These are phyloP conservation scores for Haematococcus lacustris DNA, from an alignment of 139 green algal species.

Conservation along the genomic window DNA sequence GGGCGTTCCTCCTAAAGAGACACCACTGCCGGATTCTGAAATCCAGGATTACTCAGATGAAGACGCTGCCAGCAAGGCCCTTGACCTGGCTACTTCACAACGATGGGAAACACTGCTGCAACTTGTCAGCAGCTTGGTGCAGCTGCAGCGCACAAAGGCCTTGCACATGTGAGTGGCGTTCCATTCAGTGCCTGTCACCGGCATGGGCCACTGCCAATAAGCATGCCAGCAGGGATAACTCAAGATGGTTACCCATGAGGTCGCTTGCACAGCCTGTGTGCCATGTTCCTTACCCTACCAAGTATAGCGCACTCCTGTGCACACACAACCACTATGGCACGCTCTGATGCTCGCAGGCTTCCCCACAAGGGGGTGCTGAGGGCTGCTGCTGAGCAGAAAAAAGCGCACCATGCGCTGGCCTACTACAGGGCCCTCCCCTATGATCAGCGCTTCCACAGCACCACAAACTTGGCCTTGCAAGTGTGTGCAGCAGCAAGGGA, in stretches of 20 bases:
- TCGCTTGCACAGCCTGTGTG: neutral
- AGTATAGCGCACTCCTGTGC: too few species aligned
- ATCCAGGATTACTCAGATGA: too few species aligned
- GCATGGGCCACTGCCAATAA: neutral
- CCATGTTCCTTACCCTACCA: too few species aligned
- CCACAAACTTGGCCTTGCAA: conserved; percentile 16
- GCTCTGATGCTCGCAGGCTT: too few species aligned
- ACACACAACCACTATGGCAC: too few species aligned
- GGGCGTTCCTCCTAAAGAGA: too few species aligned
- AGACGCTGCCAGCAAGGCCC: too few species aligned
- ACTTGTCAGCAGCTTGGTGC: too few species aligned
- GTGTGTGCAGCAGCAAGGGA: conserved; percentile 14
- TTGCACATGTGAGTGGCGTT: neutral
- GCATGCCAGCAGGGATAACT: neutral
- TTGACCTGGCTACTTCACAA: too few species aligned
- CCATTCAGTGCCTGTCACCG: neutral
- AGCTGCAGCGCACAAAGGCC: neutral
- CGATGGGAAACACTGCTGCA: too few species aligned
- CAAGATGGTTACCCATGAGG: neutral
- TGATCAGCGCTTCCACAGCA: neutral
- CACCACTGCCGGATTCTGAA: too few species aligned
- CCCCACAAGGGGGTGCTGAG: neutral
- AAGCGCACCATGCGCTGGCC: neutral
- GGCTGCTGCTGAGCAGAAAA: neutral
- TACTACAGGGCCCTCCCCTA: conserved; percentile 9